These are phyloP conservation scores for Hypoxylon sp. DNA, from an alignment of 2,329 filamentous ascomycete genomes.

Conservation along the genomic window DNA sequence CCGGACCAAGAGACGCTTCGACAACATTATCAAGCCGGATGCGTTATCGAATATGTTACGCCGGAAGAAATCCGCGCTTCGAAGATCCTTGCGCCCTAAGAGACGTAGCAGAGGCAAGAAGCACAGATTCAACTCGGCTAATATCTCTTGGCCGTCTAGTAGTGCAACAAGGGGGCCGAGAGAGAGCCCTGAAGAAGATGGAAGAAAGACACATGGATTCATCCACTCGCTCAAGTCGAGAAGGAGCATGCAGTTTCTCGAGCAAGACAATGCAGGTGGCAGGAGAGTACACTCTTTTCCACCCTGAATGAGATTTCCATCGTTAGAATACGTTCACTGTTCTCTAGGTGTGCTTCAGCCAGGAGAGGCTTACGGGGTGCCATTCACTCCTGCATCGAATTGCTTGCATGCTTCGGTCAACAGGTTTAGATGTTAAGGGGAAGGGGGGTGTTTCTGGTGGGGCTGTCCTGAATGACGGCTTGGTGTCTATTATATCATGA, in stretches of 20 bases:
- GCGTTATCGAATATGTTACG: background rate
- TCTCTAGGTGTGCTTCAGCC: background rate
- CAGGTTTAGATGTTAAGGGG: background rate
- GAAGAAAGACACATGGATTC: slow-evolving; percentile 13
- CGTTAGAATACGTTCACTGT: background rate
- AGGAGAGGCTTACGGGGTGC: background rate
- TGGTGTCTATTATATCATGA: background rate
- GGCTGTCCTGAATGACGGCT: background rate
- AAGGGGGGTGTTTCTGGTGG: background rate
- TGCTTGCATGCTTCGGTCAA: background rate
- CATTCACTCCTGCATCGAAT: background rate
- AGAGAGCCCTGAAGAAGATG: background rate
- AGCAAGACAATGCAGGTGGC: background rate
- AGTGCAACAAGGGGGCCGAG: background rate
- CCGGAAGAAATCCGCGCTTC: slow-evolving; percentile 2
- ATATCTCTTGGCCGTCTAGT: background rate
- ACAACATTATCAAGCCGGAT: slow-evolving; percentile 22
- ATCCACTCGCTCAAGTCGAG: slow-evolving; percentile 23
- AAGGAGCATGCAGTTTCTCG: slow-evolving; percentile 26
- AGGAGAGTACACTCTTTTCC: slow-evolving; percentile 31
- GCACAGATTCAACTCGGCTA: slow-evolving; percentile 9
- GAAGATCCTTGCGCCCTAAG: slow-evolving; percentile 19
- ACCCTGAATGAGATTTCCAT: background rate
- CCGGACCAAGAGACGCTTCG: slow-evolving; percentile 36
- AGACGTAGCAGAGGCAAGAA: slow-evolving; percentile 4